These are phyloP conservation scores for Aspergillus hortae DNA, from an alignment of 2,329 filamentous ascomycete species.

Conservation along the genomic window DNA sequence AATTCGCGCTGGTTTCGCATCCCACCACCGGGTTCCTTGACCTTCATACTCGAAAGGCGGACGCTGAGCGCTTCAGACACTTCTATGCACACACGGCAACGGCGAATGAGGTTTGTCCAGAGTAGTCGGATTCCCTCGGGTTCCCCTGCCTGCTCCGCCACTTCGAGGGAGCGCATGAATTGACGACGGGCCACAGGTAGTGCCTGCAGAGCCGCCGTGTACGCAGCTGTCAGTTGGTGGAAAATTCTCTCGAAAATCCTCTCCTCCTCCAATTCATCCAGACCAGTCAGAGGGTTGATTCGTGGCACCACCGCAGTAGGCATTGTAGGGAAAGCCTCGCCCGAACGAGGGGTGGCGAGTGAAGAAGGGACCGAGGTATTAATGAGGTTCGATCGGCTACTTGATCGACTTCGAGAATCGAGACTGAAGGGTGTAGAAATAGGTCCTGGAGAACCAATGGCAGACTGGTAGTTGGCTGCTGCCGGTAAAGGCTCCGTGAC, in stretches of 20 bases:
- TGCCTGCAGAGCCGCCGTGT: slow-evolving; percentile 68
- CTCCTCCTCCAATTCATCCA: slow-evolving; percentile 70
- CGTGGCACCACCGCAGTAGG: slow-evolving; percentile 46
- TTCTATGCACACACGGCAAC: slow-evolving; percentile 67
- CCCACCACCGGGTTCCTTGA: slow-evolving; percentile 76
- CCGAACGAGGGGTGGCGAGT: slow-evolving; percentile 69
- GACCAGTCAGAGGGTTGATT: slow-evolving; percentile 56
- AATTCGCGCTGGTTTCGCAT: slow-evolving; percentile 57
- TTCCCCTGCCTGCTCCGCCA: slow-evolving; percentile 58
- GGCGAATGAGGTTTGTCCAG: slow-evolving; percentile 68
- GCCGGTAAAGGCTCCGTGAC: slow-evolving; percentile 29
- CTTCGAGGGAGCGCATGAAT: slow-evolving; percentile 61
- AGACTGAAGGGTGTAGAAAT: slow-evolving; percentile 30
- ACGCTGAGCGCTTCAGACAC: slow-evolving; percentile 70
- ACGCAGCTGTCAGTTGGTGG: slow-evolving; percentile 68
- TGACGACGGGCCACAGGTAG: slow-evolving; percentile 68
- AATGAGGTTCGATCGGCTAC: slow-evolving; percentile 53
- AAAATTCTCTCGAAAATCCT: slow-evolving; percentile 79
- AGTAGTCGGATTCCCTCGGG: slow-evolving; percentile 59
- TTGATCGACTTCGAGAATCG: slow-evolving; percentile 41
- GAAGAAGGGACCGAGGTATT: slow-evolving; percentile 45
- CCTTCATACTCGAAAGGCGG: slow-evolving; percentile 73
- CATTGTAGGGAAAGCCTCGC: slow-evolving; percentile 67
- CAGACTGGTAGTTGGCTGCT: slow-evolving; percentile 24
- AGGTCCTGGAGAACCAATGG: slow-evolving; percentile 29